A percentile compares a stretch with the other conserved stretches of the same genome.
Conservation (phyloP, 345 rosid genomes). For the Triadica sebifera region DNA sequence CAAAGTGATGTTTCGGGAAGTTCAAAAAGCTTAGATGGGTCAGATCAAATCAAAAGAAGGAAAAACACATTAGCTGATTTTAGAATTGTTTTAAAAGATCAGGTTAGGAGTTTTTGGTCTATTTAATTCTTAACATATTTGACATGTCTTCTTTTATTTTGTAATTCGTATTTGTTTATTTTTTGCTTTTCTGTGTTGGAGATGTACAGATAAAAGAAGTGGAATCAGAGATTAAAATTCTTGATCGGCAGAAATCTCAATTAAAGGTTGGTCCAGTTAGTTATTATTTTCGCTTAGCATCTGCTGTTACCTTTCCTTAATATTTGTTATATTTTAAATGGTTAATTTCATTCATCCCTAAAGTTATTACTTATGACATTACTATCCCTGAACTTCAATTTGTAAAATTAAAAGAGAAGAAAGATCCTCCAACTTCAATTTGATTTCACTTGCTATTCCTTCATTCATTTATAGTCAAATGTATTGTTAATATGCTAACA, state of each 20-base stretch:
- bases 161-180: not conserved
- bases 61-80: constrained; percentile 41
- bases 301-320: not conserved
- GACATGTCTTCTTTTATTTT: not conserved
- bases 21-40: constrained; percentile 46
- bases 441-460: no score
- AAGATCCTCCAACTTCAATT: no score
- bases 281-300: not conserved
- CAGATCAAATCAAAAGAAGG: constrained; percentile 46
- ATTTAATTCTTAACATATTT: not conserved
- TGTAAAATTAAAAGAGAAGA: no score
- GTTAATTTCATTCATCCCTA: no score
- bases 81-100: constrained; percentile 48
- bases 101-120: constrained; percentile 50
- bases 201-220: constrained; percentile 64
- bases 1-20: constrained; percentile 58
- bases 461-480: no score
- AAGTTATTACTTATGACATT: no score
- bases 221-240: constrained; percentile 45
- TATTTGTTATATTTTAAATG: not conserved
- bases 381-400: no score
- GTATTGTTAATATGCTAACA: no score
- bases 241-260: constrained; percentile 48
- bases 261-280: constrained; percentile 50
- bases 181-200: constrained; percentile 10